Evolutionary conservation across 164 flowering plant genomes (phyloP), one percentile per base, ranked within the genome.

Genomic region (Stephania japonica): DNA sequence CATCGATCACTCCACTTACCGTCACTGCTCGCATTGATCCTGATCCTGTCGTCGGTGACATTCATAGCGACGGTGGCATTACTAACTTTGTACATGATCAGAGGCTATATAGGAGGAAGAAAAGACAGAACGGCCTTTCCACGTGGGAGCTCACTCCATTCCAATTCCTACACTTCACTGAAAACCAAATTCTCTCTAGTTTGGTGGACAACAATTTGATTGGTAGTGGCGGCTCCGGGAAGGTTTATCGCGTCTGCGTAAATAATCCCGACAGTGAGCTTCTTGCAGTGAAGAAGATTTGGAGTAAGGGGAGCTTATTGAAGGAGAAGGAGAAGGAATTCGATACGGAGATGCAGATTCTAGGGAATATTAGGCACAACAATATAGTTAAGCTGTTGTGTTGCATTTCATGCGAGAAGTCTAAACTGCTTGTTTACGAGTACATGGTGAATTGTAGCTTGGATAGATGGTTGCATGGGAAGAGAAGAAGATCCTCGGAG

Each of bases 141-240:
- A 73, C 84, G 19, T 92, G 92, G 91, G 88, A 90, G 80, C 69
- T 91, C 4, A 91, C 91, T 1, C 84, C 95, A 6, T 94, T 90
- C 83, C 97, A 89, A 21, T 85, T 81, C 56, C 42, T 94, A 74
- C 79, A 79, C 68, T 88, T 94, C 81, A 81, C 84, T 11, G 90
- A 92, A 66, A 69, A 74, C 3, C 78, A 73, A 68, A 84, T 94
- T 12, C 24, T 89, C 42, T 80, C 89, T 0, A 81, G 85, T 7
- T 74, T 94, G 83, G 82, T 81, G 0, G 95, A 91, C 2, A 70
- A 63, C 63, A 89, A 89, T 72, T 25, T 85, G 74, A 87, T 94
- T 6, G 98, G 97, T 12, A 84, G 87, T 63, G 98, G 98, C 2
- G 97, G 97, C 0, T 87, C 93, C 5, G 98, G 98, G 56, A 83